phyloP scores from a whole-genome alignment of 805 yeast genomes.

The Grigorovia transvaalensis region DNA sequence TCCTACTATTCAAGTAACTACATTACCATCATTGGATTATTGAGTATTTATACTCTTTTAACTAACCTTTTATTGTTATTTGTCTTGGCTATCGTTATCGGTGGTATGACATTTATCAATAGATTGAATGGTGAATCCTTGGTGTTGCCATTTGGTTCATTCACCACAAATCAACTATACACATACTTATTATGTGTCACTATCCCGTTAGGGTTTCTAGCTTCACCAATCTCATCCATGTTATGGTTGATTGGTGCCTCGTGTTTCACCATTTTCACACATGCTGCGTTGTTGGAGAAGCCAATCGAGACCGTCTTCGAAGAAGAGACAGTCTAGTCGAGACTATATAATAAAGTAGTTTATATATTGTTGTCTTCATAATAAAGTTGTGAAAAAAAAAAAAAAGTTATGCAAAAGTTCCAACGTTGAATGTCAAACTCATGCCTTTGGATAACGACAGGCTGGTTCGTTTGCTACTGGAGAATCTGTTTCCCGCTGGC shows the following conservation, averaged over 20 bases:
- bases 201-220: conserved; percentile 73
- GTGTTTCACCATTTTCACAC: conserved; percentile 65
- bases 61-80: conserved; percentile 79
- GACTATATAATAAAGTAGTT: too few species aligned
- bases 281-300: conserved; percentile 86
- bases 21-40: conserved; percentile 55
- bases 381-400: too few species aligned
- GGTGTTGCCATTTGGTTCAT: conserved; percentile 58
- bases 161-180: conserved; percentile 73
- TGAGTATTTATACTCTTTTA: conserved; percentile 75
- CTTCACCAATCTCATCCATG: conserved; percentile 80
- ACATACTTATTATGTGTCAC: conserved; percentile 69
- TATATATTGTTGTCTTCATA: too few species aligned
- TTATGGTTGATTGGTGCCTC: conserved; percentile 90
- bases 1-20: conserved; percentile 85
- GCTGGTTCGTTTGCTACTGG: background rate
- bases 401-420: background rate
- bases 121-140: conserved; percentile 77
- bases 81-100: conserved; percentile 62
- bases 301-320: conserved; percentile 93
- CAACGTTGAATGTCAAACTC: background rate
- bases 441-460: background rate
- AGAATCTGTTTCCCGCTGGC: background rate
- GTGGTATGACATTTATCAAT: conserved; percentile 70
- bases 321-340: conserved; percentile 41